Evolutionary conservation across 176 grass and related monocot genomes (phyloP), one percentile per base, ranked within the genome.

Genomic region (Musa acuminata): DNA sequence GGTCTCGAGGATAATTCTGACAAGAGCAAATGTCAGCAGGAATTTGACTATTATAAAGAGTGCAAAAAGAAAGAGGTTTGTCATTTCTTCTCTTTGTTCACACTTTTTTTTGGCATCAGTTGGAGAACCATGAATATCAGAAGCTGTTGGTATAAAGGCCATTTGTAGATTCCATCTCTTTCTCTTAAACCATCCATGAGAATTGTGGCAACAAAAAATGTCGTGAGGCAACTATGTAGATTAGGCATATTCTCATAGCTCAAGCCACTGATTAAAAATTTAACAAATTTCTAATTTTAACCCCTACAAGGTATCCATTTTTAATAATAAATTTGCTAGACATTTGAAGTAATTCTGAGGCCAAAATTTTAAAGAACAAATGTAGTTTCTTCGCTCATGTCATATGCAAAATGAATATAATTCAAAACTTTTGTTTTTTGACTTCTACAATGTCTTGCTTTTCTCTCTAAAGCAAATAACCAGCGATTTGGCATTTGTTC

Each of bases 41-140:
- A 91, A 71, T 96, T 96, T 29, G 89, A 96, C 69, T 78, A 92
- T 60, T 96, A 96, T 29, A 96, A 96, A 73, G 89, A 96, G 76
- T 96, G 92, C 77, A 96, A 96, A 67, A 96, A 92, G 84, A 96
- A 82, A 81, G 92, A 96, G 89, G 92, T 92, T 75, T 50, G 13
- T 3, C 29, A 11, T 52, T 78, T 54, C 21, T 79, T 20, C 5
- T 20, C 22, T 49, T 8, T 16, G 8, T 53, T 49, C 9, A 35
- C 50, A 2, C 6, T 64, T 11, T 20, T 62, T 53, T 13, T 67
- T 69, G 0, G 0, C 51, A 26, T 60, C 26, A 64, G 73, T 60
- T 69, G 8, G 17, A n/a, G 2, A 14, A 23, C 23, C 21, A 22
- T 27, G 8, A 50, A 57, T 11, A 27, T 74, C 24, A 21, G 59